phyloP scores from a whole-genome alignment of 176 grass and related monocot genomes.

The Lolium rigidum region DNA sequence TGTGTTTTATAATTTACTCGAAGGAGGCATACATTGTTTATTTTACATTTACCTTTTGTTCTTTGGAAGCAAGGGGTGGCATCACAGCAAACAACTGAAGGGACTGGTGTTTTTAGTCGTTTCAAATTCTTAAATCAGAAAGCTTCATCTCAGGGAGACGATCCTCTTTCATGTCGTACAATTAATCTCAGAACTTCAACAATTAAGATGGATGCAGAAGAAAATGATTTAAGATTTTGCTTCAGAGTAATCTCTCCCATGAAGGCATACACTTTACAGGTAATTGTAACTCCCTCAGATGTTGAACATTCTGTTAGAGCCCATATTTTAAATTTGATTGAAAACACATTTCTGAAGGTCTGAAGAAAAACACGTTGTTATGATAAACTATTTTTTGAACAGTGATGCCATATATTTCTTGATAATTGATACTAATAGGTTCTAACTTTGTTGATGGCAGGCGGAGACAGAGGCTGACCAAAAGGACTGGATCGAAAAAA shows the following conservation, averaged over 20 bases:
- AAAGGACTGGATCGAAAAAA: slow-evolving; percentile 96
- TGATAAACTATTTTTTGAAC: not conserved
- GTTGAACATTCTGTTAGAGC: slow-evolving; percentile 11
- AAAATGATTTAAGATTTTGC: slow-evolving; percentile 95
- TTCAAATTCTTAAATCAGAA: slow-evolving; percentile 72
- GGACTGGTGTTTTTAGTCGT: slow-evolving; percentile 62
- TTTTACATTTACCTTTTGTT: slow-evolving; percentile 43
- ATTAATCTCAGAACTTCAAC: slow-evolving; percentile 95
- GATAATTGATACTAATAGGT: slow-evolving; percentile 18
- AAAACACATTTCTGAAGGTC: not conserved
- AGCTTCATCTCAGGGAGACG: slow-evolving; percentile 60
- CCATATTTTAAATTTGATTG: slow-evolving; percentile 7
- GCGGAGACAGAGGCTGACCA: slow-evolving; percentile 81
- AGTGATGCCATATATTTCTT: not conserved
- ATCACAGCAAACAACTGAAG: slow-evolving; percentile 67
- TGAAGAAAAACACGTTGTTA: not conserved
- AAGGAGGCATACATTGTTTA: slow-evolving; percentile 14
- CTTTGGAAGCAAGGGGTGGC: slow-evolving; percentile 71
- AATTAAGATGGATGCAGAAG: slow-evolving; percentile 88
- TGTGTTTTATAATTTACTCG: not conserved
- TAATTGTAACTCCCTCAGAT: slow-evolving; percentile 39
- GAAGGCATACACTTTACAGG: slow-evolving; percentile 92
- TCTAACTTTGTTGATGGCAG: slow-evolving; percentile 53
- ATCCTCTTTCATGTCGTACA: slow-evolving; percentile 70
- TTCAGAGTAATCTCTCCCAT: slow-evolving; percentile 95